These are phyloP conservation scores for Cinnamomum micranthum DNA, from an alignment of 164 flowering plant genomes.

Conservation along the genomic window DNA sequence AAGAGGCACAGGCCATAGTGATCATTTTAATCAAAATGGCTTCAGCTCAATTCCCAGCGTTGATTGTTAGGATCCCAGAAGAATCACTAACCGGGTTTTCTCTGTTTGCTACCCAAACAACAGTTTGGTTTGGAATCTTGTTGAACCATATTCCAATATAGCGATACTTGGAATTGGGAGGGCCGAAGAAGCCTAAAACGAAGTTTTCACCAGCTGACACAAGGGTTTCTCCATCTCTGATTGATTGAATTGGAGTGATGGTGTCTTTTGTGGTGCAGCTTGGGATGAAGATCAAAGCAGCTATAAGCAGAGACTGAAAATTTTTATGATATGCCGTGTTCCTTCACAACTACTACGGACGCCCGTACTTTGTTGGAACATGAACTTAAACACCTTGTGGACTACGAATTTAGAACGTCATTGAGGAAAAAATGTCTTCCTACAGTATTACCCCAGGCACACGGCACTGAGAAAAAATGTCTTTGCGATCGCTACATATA, in stretches of 20 bases:
- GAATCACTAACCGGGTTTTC: constrained; percentile 34
- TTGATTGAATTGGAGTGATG: constrained; percentile 3
- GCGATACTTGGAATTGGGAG: constrained; percentile 8
- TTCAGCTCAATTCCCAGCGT: constrained; percentile 14
- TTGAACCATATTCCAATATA: constrained; percentile 23
- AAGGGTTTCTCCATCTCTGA: constrained; percentile 18
- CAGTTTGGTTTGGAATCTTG: constrained; percentile 11
- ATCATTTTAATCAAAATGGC: too few species aligned
- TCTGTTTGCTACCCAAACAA: constrained; percentile 65
- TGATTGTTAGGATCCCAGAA: constrained; percentile 25
- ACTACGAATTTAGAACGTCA: too few species aligned
- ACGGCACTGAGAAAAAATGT: too few species aligned
- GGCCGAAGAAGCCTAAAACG: constrained; percentile 19
- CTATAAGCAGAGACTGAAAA: too few species aligned
- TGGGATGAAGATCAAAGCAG: background rate
- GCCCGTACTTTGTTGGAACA: too few species aligned
- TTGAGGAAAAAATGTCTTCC: too few species aligned
- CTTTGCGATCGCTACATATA: too few species aligned
- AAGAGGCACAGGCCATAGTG: too few species aligned
- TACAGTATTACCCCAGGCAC: too few species aligned
- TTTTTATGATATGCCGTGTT: too few species aligned
- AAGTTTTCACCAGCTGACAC: constrained; percentile 2
- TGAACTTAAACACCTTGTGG: too few species aligned
- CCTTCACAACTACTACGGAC: too few species aligned
- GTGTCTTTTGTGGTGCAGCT: constrained; percentile 1